Evolutionary conservation across 169 alveolate species (phyloP).

Genomic region (Eimeria acervulina): DNA sequence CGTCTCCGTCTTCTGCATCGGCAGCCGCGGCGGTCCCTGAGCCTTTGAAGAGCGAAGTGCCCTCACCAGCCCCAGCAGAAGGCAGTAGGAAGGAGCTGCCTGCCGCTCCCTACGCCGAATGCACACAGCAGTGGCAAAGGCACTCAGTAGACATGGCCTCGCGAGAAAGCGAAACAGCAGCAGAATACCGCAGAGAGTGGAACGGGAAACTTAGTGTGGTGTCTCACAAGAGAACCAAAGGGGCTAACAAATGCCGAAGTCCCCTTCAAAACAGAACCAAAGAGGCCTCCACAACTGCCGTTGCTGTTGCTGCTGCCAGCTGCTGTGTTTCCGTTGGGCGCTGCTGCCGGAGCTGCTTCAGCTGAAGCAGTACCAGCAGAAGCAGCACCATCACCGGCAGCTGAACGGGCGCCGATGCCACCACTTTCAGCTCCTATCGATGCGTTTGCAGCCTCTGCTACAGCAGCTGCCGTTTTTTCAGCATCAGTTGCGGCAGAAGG

Average conservation of each 20-base stretch:
- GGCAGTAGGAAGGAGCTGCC: constrained; percentile 69
- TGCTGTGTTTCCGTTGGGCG: constrained; percentile 44
- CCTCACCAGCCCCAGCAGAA: constrained; percentile 36
- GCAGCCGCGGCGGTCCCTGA: background rate
- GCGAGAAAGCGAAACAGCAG: background rate
- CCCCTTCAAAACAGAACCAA: constrained; percentile 59
- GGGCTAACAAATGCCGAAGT: constrained; percentile 60
- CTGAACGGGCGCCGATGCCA: background rate
- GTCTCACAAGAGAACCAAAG: constrained; percentile 58
- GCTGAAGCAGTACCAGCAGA: background rate
- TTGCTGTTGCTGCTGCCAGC: constrained; percentile 44
- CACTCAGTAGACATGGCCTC: background rate
- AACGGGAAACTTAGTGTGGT: background rate
- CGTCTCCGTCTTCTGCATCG: constrained; percentile 60
- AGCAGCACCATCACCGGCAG: background rate
- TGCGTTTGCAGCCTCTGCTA: background rate
- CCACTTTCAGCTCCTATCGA: background rate
- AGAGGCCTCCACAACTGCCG: constrained; percentile 34
- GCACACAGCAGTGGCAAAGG: constrained; percentile 3
- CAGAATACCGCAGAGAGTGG: background rate
- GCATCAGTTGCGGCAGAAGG: constrained; percentile 22
- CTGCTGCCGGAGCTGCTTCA: constrained; percentile 45
- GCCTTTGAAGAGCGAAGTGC: constrained; percentile 60
- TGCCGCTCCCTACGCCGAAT: constrained; percentile 41
- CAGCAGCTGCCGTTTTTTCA: constrained; percentile 44